Evolutionary conservation across 495 filamentous ascomycete genomes (phyloP).

Genomic region (Penicillium atrosanguineum): DNA sequence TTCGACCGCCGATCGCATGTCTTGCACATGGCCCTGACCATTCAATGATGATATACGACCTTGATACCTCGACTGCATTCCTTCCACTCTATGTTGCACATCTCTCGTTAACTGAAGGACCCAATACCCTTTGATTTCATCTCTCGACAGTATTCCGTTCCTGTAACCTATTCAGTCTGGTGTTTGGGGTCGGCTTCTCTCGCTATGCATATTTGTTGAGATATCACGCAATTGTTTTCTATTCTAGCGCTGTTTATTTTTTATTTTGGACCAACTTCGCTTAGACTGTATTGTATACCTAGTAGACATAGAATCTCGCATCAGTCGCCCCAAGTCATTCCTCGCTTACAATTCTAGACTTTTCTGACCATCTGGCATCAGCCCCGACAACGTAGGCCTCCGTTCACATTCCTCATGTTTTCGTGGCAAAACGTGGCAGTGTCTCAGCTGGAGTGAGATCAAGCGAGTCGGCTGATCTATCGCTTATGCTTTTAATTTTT

Average conservation of each 20-base stretch:
- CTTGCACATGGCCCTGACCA: neutral
- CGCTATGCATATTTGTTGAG: neutral
- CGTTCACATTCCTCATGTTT: neutral
- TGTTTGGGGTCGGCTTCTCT: neutral
- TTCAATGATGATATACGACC: constrained; percentile 22
- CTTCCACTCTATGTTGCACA: neutral
- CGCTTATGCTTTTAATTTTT: neutral
- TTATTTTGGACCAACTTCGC: neutral
- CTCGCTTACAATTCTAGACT: neutral
- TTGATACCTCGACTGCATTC: constrained; percentile 21
- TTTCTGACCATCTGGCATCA: neutral
- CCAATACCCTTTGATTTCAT: neutral
- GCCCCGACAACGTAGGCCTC: neutral
- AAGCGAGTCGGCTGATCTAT: neutral
- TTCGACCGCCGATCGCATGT: constrained; percentile 5
- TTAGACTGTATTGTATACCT: neutral
- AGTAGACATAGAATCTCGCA: neutral
- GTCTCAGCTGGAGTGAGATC: neutral
- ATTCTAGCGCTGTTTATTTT: neutral
- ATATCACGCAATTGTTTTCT: neutral
- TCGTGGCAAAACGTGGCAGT: constrained; percentile 1
- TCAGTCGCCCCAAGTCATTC: neutral
- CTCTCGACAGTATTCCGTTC: neutral
- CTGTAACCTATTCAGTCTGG: neutral
- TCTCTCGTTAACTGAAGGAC: neutral